Evolutionary conservation across 768 basidiomycete species (phyloP).

Genomic region (Boletus patriciae): DNA sequence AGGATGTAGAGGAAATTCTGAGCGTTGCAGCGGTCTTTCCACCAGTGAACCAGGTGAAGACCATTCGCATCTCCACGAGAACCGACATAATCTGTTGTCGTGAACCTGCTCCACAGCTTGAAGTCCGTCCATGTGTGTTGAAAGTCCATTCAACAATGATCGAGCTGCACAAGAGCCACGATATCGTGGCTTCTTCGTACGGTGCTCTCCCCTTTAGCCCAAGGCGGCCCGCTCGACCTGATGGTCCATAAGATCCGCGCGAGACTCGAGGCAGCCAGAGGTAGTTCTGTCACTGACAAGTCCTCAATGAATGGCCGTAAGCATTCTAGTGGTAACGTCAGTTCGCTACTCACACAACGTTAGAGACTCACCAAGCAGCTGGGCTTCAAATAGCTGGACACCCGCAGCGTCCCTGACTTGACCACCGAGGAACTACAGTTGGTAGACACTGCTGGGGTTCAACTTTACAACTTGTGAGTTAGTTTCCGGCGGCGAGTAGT

Average conservation of each 20-base stretch:
- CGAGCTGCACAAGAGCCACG: background rate
- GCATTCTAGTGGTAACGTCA: background rate
- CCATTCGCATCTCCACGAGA: background rate
- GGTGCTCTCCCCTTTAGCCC: background rate
- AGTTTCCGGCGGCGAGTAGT: background rate
- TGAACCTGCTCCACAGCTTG: background rate
- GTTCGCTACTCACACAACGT: background rate
- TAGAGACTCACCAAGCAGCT: background rate
- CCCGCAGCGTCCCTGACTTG: slow-evolving; percentile 1
- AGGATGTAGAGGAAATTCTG: background rate
- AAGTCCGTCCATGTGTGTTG: slow-evolving; percentile 3
- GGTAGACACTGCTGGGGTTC: background rate
- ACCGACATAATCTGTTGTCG: background rate
- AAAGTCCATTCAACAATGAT: slow-evolving; percentile 4
- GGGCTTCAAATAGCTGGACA: background rate
- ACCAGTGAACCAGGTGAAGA: background rate
- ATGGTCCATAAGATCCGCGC: background rate
- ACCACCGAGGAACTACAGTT: slow-evolving; percentile 2
- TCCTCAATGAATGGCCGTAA: slow-evolving; percentile 2
- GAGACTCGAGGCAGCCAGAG: slow-evolving; percentile 1
- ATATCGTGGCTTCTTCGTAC: slow-evolving; percentile 6
- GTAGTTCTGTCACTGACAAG: slow-evolving; percentile 1
- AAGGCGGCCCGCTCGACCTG: background rate
- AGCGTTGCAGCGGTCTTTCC: background rate
- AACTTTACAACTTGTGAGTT: slow-evolving; percentile 2